Evolutionary conservation across 768 basidiomycete species (phyloP).

Genomic region (Mrakia blollopis): DNA sequence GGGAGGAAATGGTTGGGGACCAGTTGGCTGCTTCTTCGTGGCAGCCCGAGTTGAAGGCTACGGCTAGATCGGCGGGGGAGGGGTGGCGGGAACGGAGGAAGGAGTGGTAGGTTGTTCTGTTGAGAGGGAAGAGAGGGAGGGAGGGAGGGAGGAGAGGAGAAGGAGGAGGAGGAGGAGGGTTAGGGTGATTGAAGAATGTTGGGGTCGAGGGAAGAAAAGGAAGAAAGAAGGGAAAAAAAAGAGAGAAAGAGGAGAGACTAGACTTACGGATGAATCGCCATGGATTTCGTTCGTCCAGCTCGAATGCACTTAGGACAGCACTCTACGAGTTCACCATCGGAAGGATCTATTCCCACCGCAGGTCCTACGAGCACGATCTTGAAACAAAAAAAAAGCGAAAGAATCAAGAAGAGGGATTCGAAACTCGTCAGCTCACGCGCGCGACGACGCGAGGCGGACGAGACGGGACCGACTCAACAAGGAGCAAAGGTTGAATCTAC

Average conservation of each 20-base stretch:
- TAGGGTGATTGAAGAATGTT: too few species aligned
- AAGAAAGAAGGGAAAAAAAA: background rate
- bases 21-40: background rate
- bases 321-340: background rate
- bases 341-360: background rate
- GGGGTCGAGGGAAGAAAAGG: too few species aligned
- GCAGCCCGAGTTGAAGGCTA: conserved; percentile 2
- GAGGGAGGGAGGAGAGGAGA: background rate
- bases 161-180: background rate
- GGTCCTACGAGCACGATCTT: too few species aligned
- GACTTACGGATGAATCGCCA: background rate
- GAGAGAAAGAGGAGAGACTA: background rate
- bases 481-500: background rate
- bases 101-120: background rate
- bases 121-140: too few species aligned
- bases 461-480: too few species aligned
- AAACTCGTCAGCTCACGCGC: too few species aligned
- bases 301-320: background rate
- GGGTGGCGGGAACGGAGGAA: background rate
- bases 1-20: background rate
- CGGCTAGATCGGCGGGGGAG: background rate
- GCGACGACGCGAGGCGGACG: too few species aligned
- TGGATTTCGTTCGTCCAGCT: background rate
- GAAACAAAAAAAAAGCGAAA: too few species aligned
- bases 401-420: too few species aligned